These are phyloP conservation scores for Naganishia vaughanmartiniae DNA, from an alignment of 768 basidiomycete species.

Conservation along the genomic window DNA sequence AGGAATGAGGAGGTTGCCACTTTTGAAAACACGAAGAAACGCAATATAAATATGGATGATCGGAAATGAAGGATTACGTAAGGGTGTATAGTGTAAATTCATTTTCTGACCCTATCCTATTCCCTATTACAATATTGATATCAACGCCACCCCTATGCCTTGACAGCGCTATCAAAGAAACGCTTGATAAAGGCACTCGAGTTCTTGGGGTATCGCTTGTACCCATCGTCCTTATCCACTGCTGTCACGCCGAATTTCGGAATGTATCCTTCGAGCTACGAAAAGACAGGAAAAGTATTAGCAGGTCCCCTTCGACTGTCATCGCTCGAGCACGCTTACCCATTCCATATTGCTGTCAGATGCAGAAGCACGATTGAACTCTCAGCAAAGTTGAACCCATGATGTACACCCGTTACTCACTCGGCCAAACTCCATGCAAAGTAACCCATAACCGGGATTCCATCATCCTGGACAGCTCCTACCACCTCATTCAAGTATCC, in stretches of 20 bases:
- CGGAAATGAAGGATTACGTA: not conserved
- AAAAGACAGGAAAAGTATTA: not conserved
- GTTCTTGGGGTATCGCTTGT: slow-evolving; percentile 45
- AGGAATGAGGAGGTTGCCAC: not conserved
- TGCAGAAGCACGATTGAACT: not conserved
- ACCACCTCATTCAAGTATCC: slow-evolving; percentile 32
- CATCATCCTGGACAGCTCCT: slow-evolving; percentile 27
- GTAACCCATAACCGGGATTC: slow-evolving; percentile 30
- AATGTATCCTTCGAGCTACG: slow-evolving; percentile 30
- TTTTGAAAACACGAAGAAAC: not conserved
- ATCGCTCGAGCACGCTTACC: not conserved
- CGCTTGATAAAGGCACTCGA: slow-evolving; percentile 36
- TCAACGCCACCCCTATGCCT: not conserved
- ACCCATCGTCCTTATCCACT: slow-evolving; percentile 39
- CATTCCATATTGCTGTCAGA: slow-evolving; percentile 19
- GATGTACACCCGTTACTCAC: slow-evolving; percentile 13
- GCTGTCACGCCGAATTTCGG: slow-evolving; percentile 38
- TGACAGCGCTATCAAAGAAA: slow-evolving; percentile 34
- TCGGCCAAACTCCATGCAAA: slow-evolving; percentile 34
- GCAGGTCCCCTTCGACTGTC: too few relatives aligned
- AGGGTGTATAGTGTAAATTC: too few relatives aligned
- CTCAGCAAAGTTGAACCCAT: not conserved
- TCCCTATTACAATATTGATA: too few relatives aligned
- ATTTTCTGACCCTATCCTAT: too few relatives aligned
- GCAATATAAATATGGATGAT: not conserved